phyloP scores from a whole-genome alignment of 352 stramenopile species.

The Phytophthora kernoviae region DNA sequence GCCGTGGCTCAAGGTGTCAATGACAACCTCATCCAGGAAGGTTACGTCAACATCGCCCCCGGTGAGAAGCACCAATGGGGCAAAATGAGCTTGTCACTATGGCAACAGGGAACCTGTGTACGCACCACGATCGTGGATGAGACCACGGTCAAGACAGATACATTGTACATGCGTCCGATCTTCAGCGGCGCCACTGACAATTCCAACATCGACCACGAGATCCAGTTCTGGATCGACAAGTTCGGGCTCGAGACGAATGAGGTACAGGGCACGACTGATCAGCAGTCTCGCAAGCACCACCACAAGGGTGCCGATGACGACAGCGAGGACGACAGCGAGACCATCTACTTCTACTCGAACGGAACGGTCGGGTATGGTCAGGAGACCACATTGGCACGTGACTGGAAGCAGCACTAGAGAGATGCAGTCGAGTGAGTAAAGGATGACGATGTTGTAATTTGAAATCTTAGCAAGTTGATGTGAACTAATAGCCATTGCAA shows the following conservation, averaged over 20 bases:
- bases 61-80: conserved; percentile 40
- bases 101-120: conserved; percentile 52
- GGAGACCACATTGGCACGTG: no score
- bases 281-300: conserved; percentile 8
- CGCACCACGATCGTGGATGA: conserved; percentile 46
- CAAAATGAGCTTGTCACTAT: conserved; percentile 52
- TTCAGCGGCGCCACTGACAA: conserved; percentile 51
- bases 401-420: no score
- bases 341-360: conserved; percentile 13
- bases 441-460: no score
- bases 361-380: conserved; percentile 14
- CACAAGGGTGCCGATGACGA: background rate
- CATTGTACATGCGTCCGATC: conserved; percentile 58
- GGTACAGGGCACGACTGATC: conserved; percentile 21
- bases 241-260: conserved; percentile 34
- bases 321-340: background rate
- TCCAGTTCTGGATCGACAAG: conserved; percentile 60
- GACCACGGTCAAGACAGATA: conserved; percentile 40
- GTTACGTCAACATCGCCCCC: conserved; percentile 27
- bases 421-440: no score
- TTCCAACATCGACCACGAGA: conserved; percentile 49
- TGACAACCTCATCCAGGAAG: conserved; percentile 37
- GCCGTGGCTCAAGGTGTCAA: conserved; percentile 39
- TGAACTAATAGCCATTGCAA: no score
- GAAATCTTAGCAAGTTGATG: no score